These are phyloP conservation scores for Zymoseptoria crescenta DNA, from an alignment of 2,329 filamentous ascomycete genomes.

Conservation along the genomic window DNA sequence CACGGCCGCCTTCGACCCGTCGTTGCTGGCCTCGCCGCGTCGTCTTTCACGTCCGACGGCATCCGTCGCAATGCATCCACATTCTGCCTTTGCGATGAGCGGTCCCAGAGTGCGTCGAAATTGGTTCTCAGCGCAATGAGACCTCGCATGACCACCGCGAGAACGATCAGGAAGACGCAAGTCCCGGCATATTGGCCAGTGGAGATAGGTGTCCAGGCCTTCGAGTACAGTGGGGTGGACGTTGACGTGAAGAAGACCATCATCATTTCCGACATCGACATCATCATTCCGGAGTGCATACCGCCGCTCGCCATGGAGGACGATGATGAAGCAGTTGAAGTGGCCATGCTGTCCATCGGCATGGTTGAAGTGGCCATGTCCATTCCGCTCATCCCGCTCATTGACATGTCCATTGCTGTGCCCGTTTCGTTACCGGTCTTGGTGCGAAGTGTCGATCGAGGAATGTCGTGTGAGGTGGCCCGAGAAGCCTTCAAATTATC, in stretches of 20 bases:
- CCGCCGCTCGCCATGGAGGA: constrained; percentile 3
- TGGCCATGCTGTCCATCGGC: neutral
- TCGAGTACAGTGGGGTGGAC: constrained; percentile 55
- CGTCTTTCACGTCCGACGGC: neutral
- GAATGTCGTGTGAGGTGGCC: too few species aligned
- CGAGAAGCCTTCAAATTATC: too few species aligned
- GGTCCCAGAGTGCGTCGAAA: constrained; percentile 2
- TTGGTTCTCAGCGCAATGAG: constrained; percentile 21
- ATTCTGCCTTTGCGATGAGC: neutral
- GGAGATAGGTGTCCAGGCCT: constrained; percentile 61
- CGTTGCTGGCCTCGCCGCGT: constrained; percentile 14
- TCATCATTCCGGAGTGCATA: constrained; percentile 12
- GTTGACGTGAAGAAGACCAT: constrained; percentile 57
- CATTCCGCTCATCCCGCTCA: constrained; percentile 1
- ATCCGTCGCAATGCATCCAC: neutral
- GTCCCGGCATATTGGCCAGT: constrained; percentile 70
- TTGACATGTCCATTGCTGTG: neutral
- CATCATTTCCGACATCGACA: constrained; percentile 36
- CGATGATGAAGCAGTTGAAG: neutral
- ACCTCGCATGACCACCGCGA: constrained; percentile 59
- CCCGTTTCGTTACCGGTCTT: too few species aligned
- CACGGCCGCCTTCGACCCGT: constrained; percentile 50
- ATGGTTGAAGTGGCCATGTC: neutral
- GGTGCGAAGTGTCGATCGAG: too few species aligned
- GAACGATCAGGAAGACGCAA: constrained; percentile 76